Conservation (phyloP, 2,329 filamentous ascomycete species). For the Aureobasidium uvarum region DNA sequence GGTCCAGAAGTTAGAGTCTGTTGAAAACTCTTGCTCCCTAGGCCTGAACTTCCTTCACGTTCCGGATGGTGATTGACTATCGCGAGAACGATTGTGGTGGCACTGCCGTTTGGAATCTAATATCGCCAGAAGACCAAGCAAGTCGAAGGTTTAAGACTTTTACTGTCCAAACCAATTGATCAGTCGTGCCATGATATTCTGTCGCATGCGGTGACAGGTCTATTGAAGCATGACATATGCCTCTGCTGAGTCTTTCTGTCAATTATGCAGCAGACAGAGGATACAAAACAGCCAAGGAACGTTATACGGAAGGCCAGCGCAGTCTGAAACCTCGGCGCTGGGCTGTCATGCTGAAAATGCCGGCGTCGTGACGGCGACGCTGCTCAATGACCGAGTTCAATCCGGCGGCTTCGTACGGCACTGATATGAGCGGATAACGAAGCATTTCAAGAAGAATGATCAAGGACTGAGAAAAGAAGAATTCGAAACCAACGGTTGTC, state of each 20-base stretch:
- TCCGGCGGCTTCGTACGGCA: not conserved
- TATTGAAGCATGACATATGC: not conserved
- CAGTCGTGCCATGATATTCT: not conserved
- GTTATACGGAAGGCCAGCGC: conserved; percentile 8
- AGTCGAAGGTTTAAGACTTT: not conserved
- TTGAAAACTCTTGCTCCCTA: conserved; percentile 8
- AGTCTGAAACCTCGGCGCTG: conserved; percentile 22
- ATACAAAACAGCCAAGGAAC: conserved; percentile 23
- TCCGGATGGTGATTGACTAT: not conserved
- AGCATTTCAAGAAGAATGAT: not conserved
- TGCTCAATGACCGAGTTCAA: conserved; percentile 17
- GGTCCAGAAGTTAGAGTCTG: not conserved
- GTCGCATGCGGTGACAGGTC: not conserved
- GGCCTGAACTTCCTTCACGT: not conserved
- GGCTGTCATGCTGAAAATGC: conserved; percentile 15
- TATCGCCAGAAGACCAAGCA: not conserved
- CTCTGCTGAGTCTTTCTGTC: not conserved
- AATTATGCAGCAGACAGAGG: not conserved
- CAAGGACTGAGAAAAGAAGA: not conserved
- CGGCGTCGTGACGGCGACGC: not conserved
- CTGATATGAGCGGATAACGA: not conserved
- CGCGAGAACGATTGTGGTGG: conserved; percentile 13
- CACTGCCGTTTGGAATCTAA: conserved; percentile 7
- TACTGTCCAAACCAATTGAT: not conserved
- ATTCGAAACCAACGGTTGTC: conserved; percentile 2